Percentiles rank a stretch among this genome's conserved stretches.
Evolutionary conservation across 2,329 filamentous ascomycete genomes (phyloP).

Genomic region (Teratosphaeria epicoccoides): DNA sequence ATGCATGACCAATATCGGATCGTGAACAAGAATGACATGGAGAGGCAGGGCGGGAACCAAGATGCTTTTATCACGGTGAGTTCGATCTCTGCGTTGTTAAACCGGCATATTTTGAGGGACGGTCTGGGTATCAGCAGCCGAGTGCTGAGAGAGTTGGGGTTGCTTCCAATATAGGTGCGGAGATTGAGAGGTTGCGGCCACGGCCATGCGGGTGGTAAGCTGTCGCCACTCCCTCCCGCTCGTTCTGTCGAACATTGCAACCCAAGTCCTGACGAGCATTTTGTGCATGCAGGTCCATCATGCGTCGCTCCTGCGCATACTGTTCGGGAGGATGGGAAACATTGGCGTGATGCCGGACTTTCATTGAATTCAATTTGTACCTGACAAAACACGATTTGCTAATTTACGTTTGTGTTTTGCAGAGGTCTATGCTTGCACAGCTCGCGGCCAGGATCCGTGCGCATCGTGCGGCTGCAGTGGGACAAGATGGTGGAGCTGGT

Average conservation of each 20-base stretch:
- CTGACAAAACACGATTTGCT: background rate
- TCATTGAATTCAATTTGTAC: conserved; percentile 5
- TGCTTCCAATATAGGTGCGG: background rate
- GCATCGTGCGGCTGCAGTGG: conserved; percentile 8
- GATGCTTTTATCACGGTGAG: conserved; percentile 46
- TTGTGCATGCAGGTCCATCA: conserved; percentile 13
- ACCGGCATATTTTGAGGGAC: background rate
- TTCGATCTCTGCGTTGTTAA: conserved; percentile 1
- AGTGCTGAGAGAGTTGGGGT: background rate
- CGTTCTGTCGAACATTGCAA: background rate
- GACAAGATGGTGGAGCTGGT: conserved; percentile 3
- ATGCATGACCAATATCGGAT: conserved; percentile 53
- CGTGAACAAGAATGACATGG: conserved; percentile 50
- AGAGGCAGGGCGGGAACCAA: conserved; percentile 46
- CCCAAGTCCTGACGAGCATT: background rate
- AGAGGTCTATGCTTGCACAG: conserved; percentile 19
- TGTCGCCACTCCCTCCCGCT: too few species aligned
- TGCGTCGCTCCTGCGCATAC: conserved; percentile 17
- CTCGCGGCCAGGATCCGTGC: conserved; percentile 14
- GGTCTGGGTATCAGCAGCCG: background rate
- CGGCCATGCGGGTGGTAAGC: too few species aligned
- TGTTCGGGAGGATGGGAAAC: conserved; percentile 18
- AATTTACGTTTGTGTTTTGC: background rate
- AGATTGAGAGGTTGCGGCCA: background rate
- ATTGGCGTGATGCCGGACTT: conserved; percentile 11